These are phyloP conservation scores for Prototheca wickerhamii DNA, from an alignment of 163 green algal genomes.

Conservation along the genomic window DNA sequence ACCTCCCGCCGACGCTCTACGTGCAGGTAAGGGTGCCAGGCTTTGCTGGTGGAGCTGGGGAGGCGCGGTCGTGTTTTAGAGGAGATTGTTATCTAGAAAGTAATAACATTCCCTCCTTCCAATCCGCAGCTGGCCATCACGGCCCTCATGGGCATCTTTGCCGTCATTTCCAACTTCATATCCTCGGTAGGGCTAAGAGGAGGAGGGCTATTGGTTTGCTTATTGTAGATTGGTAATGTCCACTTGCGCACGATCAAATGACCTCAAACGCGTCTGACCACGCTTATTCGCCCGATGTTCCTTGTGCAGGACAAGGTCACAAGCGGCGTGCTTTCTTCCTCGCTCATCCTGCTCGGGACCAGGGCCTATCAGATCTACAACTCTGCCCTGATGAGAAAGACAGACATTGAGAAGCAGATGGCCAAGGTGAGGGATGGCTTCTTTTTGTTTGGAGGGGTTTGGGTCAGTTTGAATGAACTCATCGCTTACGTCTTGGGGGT, in stretches of 20 bases:
- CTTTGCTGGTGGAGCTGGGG: too few species aligned
- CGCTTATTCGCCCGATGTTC: not conserved
- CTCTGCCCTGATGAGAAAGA: constrained; percentile 4
- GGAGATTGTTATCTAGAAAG: too few species aligned
- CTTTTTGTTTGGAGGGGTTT: too few species aligned
- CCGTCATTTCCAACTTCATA: not conserved
- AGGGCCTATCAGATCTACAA: constrained; percentile 18
- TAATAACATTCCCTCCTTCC: too few species aligned
- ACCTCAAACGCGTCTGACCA: too few species aligned
- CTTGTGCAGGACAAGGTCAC: not conserved
- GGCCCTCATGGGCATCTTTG: constrained; percentile 40
- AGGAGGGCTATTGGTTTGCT: not conserved
- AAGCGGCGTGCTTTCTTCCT: not conserved
- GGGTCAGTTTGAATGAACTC: too few species aligned
- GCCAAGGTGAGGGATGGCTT: too few species aligned
- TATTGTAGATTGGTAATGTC: too few species aligned
- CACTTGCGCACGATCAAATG: too few species aligned
- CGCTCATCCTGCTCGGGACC: constrained; percentile 19
- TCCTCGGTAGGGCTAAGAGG: not conserved
- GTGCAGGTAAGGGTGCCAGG: too few species aligned
- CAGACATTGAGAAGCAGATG: constrained; percentile 23
- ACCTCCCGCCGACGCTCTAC: constrained; percentile 48
- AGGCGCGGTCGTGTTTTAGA: too few species aligned
- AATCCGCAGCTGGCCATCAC: constrained; percentile 60
- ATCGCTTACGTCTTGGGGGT: too few species aligned